Conservation (phyloP, 1,284 basidiomycete species). For the Pseudozyma tsukubaensis region DNA sequence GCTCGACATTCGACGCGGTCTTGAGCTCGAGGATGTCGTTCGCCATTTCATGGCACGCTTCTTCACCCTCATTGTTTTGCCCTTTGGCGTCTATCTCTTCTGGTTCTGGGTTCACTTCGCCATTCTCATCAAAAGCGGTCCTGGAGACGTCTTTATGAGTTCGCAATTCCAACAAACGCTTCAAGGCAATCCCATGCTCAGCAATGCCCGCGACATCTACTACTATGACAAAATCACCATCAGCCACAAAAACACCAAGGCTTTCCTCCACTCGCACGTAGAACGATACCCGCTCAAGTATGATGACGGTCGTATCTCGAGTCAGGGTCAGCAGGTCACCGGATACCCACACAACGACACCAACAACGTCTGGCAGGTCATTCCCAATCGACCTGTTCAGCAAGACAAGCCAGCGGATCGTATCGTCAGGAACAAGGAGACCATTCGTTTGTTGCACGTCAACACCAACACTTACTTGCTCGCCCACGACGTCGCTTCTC, state of each 20-base stretch:
- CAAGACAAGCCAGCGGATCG: conserved; percentile 78
- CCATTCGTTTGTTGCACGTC: conserved; percentile 88
- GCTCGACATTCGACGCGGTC: conserved; percentile 84
- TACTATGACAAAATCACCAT: conserved; percentile 91
- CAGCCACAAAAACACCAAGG: conserved; percentile 91
- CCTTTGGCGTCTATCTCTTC: conserved; percentile 88
- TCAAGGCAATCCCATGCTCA: conserved; percentile 86
- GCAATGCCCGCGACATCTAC: conserved; percentile 89
- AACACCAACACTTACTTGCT: conserved; percentile 84
- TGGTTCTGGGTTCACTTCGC: conserved; percentile 98
- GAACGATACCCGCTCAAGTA: conserved; percentile 93
- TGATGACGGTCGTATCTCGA: conserved; percentile 94
- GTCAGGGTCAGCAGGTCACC: conserved; percentile 98
- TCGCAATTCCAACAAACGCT: conserved; percentile 98
- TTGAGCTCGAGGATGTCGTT: conserved; percentile 79
- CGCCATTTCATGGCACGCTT: conserved; percentile 89
- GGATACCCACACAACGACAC: conserved; percentile 91
- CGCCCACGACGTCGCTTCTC: conserved; percentile 97
- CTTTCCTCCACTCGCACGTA: conserved; percentile 90
- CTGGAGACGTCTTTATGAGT: conserved; percentile 97
- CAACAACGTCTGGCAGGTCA: conserved; percentile 95
- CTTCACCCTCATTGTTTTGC: conserved; percentile 86
- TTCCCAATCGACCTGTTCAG: conserved; percentile 83
- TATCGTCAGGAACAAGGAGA: conserved; percentile 86
- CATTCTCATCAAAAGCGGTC: conserved; percentile 87